A percentile compares a stretch with the other conserved stretches of the same genome.
These are phyloP conservation scores for Lachancea dasiensis DNA, from an alignment of 805 yeast species.

Conservation along the genomic window DNA sequence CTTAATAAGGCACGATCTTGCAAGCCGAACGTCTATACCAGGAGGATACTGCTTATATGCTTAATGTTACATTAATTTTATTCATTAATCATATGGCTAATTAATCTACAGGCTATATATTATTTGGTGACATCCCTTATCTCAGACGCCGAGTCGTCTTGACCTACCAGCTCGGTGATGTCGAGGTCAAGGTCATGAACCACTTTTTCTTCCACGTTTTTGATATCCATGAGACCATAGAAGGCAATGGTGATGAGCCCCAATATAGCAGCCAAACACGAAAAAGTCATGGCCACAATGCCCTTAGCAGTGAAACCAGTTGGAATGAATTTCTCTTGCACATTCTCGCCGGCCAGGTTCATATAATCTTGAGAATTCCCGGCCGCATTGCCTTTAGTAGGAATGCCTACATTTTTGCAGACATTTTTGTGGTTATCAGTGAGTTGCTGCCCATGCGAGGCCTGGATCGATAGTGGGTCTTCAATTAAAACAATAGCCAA, in stretches of 20 bases:
- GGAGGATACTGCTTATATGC: too few relatives aligned
- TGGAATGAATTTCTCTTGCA: constrained; percentile 64
- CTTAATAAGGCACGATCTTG: too few relatives aligned
- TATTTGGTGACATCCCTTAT: not conserved
- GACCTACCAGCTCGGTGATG: constrained; percentile 35
- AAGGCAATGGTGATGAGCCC: constrained; percentile 72
- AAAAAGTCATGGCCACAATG: constrained; percentile 88
- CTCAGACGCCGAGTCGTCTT: constrained; percentile 15
- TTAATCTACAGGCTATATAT: not conserved
- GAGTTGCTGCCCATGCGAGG: constrained; percentile 45
- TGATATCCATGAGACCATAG: constrained; percentile 84
- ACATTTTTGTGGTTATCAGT: constrained; percentile 53
- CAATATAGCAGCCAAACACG: constrained; percentile 75
- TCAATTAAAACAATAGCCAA: constrained; percentile 75
- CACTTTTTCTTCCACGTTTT: constrained; percentile 58
- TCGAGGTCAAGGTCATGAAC: constrained; percentile 47
- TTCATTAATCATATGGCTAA: too few relatives aligned
- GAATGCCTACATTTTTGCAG: constrained; percentile 54
- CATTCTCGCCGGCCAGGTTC: constrained; percentile 69
- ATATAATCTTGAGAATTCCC: constrained; percentile 58
- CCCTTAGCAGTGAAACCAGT: constrained; percentile 92
- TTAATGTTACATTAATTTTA: too few relatives aligned
- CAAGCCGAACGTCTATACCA: too few relatives aligned
- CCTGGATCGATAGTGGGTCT: constrained; percentile 69
- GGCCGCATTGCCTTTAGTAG: constrained; percentile 80